Evolutionary conservation across 495 filamentous ascomycete genomes (phyloP).

Genomic region (Baudoinia panamericana): DNA sequence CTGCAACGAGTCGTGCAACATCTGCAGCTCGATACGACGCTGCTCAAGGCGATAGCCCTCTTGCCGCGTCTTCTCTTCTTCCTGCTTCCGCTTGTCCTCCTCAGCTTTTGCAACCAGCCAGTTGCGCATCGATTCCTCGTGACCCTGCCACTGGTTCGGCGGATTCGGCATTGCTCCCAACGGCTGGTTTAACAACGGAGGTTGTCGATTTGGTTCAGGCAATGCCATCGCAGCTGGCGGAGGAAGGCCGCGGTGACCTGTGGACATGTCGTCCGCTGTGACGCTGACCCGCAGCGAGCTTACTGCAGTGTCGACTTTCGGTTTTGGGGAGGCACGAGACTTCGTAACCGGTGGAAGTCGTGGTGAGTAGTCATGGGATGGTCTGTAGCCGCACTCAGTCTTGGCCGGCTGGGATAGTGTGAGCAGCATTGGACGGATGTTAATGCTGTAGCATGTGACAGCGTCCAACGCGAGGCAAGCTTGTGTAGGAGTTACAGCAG

Average conservation of each 20-base stretch:
- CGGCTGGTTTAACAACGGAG: slow-evolving; percentile 9
- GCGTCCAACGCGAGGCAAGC: too few species aligned
- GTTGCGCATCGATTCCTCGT: slow-evolving; percentile 66
- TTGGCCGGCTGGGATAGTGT: slow-evolving; percentile 50
- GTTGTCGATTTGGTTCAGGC: slow-evolving; percentile 24
- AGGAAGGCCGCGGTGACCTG: slow-evolving; percentile 62
- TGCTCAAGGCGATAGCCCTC: slow-evolving; percentile 66
- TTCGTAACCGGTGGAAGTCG: slow-evolving; percentile 47
- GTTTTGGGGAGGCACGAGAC: slow-evolving; percentile 47
- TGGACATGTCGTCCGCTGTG: slow-evolving; percentile 42
- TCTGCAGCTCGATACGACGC: slow-evolving; percentile 68
- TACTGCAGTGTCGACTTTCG: slow-evolving; percentile 37
- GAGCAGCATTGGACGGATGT: slow-evolving; percentile 41
- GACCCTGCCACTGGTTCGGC: slow-evolving; percentile 56
- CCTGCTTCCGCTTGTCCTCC: slow-evolving; percentile 71
- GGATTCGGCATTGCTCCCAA: slow-evolving; percentile 48
- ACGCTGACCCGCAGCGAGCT: slow-evolving; percentile 30
- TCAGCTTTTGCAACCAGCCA: slow-evolving; percentile 77
- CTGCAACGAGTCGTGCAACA: slow-evolving; percentile 65
- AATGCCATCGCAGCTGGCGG: slow-evolving; percentile 60
- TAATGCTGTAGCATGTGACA: neutral
- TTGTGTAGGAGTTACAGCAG: slow-evolving; percentile 12
- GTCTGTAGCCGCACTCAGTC: slow-evolving; percentile 48
- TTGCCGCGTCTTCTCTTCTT: slow-evolving; percentile 79
- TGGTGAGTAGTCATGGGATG: slow-evolving; percentile 53